Evolutionary conservation across 495 filamentous ascomycete genomes (phyloP), one percentile per base, ranked within the genome.

Genomic region (Pyronema domesticum): DNA sequence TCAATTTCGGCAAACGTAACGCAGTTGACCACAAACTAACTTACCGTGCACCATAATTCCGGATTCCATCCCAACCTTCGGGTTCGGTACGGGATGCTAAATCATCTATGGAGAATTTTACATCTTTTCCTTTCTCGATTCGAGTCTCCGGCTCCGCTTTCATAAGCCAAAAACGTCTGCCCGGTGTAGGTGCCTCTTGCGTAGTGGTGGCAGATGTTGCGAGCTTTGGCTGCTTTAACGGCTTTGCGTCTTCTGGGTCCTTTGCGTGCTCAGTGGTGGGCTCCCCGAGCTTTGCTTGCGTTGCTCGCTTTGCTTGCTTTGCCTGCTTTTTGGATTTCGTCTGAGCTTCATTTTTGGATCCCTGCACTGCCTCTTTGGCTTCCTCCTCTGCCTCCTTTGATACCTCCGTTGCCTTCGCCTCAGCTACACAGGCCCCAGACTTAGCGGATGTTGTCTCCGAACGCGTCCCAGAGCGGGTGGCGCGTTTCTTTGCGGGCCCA

Each of bases 51-150:
- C 52, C 35, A 23, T 58, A 61, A 44, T 56, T 59, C 19, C 37
- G 55, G 37, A 65, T 59, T 60, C 88, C 89, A 69, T 94, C 84
- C 91, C 91, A 98, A 3, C 84, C 78, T 59, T 93, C 89, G 0
- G 89, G 88, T 56, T 74, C 72, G 19, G 70, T 78, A 55, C 75
- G 77, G 6, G 76, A 75, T 13, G 74, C 73, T 19, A 98, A 69
- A 64, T 98, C 89, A 63, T 95, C 89, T 59, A 98, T 96, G 5
- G 87, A 94, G 70, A 96, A 98, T 58, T 79, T 83, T 37, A 95
- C 85, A 62, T 95, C 83, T 50, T 81, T 72, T 13, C 86, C 86
- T 48, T 86, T 94, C 65, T 91, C 86, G 18, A 88, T 65, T 15
- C 91, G 80, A 23, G 86, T 79, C 61, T 88, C 82, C 2, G 91